Evolutionary conservation across 2,329 filamentous ascomycete genomes (phyloP).

Genomic region (Clonostachys solani): DNA sequence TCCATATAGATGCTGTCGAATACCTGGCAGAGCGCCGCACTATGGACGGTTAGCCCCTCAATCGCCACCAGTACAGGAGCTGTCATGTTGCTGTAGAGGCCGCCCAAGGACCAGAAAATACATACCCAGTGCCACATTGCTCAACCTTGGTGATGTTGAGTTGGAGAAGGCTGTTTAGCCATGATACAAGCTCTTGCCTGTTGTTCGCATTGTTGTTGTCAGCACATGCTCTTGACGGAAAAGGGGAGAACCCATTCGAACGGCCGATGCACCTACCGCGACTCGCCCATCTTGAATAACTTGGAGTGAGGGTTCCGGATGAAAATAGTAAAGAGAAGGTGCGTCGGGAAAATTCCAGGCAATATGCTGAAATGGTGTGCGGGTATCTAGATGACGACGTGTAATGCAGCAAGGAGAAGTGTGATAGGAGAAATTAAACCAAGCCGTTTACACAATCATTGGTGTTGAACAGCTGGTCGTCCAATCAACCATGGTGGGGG

Average conservation of each 20-base stretch:
- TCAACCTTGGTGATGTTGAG: conserved; percentile 98
- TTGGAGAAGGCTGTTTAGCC: conserved; percentile 96
- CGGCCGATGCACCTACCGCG: conserved; percentile 28
- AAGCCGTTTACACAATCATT: conserved; percentile 7
- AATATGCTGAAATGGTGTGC: not conserved
- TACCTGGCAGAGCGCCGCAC: conserved; percentile 92
- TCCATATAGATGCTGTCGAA: conserved; percentile 98
- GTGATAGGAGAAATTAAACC: conserved; percentile 13
- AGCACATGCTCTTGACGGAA: not conserved
- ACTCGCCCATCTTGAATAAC: conserved; percentile 39
- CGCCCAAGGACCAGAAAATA: conserved; percentile 14
- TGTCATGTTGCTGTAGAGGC: conserved; percentile 1
- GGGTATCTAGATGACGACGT: not conserved
- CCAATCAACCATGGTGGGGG: conserved; percentile 32
- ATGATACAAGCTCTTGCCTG: conserved; percentile 94
- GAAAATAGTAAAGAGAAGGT: not conserved
- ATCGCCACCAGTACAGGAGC: too few species aligned
- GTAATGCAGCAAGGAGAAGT: conserved; percentile 1
- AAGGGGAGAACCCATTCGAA: not conserved
- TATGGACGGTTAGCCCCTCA: conserved; percentile 29
- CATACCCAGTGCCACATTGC: conserved; percentile 96
- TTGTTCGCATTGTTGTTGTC: conserved; percentile 11
- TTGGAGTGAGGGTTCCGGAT: not conserved
- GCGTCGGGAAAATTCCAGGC: not conserved
- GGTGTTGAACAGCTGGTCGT: conserved; percentile 19